These are phyloP conservation scores for Russula olivacea DNA, from an alignment of 768 basidiomycete species.

Conservation along the genomic window DNA sequence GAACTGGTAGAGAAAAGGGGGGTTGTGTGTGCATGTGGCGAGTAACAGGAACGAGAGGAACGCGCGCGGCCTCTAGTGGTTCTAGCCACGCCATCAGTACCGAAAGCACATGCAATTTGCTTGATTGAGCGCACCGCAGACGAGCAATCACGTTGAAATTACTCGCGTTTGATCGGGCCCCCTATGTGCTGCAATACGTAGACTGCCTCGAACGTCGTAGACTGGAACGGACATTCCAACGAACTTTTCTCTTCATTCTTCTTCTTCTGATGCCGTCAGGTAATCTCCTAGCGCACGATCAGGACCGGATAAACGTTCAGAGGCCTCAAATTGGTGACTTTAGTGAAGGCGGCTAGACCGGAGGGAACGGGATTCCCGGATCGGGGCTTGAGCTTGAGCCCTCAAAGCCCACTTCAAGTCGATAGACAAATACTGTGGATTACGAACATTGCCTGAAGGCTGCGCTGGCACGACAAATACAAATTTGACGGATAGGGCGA, in stretches of 20 bases:
- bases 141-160: background rate
- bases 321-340: background rate
- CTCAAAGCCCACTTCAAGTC: background rate
- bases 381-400: background rate
- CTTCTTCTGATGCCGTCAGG: background rate
- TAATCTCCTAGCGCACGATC: background rate
- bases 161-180: background rate
- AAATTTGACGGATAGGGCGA: background rate
- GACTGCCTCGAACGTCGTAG: background rate
- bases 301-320: background rate
- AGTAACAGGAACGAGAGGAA: background rate
- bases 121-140: background rate
- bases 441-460: background rate
- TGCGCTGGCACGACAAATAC: too few relatives aligned
- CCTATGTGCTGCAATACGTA: background rate
- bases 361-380: background rate
- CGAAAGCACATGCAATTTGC: background rate
- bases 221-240: background rate
- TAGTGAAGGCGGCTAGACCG: background rate
- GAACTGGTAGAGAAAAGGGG: background rate
- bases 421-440: background rate
- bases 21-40: background rate
- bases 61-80: background rate
- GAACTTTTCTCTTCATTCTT: background rate
- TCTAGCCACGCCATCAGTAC: background rate